Percentiles rank a stretch among this genome's conserved stretches.
These are phyloP conservation scores for Pseudocercospora vitis DNA, from an alignment of 2,329 filamentous ascomycete species.

Conservation along the genomic window DNA sequence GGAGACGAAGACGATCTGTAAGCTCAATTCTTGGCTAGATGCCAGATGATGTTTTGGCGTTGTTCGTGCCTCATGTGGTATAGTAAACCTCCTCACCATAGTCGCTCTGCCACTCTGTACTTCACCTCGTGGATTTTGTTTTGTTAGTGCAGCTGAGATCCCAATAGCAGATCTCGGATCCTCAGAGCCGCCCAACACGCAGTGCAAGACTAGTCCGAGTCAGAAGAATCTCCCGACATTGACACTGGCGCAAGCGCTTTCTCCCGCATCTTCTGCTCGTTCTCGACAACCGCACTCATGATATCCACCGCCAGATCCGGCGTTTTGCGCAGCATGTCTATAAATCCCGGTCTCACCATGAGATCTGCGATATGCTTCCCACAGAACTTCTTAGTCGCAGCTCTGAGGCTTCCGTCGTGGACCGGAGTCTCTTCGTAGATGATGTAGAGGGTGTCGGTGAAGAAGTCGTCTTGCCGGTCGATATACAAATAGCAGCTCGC, in stretches of 20 bases:
- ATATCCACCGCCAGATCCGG: slow-evolving; percentile 5
- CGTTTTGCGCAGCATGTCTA: not conserved
- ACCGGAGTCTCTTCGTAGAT: slow-evolving; percentile 5
- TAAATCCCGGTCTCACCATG: slow-evolving; percentile 8
- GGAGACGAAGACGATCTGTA: too few relatives aligned
- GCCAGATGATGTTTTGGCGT: too few relatives aligned
- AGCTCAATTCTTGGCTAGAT: too few relatives aligned
- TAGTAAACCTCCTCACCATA: too few relatives aligned
- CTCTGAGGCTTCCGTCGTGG: not conserved
- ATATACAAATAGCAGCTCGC: not conserved
- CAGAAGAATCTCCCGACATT: too few relatives aligned
- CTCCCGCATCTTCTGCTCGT: not conserved
- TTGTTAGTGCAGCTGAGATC: too few relatives aligned
- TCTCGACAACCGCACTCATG: not conserved
- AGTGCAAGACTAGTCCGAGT: too few relatives aligned
- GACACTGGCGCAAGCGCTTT: not conserved
- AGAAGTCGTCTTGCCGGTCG: not conserved
- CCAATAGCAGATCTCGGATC: too few relatives aligned
- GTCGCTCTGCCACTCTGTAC: too few relatives aligned
- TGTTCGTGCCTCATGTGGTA: too few relatives aligned
- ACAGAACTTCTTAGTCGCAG: not conserved
- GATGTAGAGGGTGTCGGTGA: slow-evolving; percentile 2
- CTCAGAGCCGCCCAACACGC: too few relatives aligned
- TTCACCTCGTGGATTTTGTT: too few relatives aligned
- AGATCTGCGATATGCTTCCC: not conserved